Conservation (phyloP, 768 basidiomycete species). For the Dendrothele bispora region DNA sequence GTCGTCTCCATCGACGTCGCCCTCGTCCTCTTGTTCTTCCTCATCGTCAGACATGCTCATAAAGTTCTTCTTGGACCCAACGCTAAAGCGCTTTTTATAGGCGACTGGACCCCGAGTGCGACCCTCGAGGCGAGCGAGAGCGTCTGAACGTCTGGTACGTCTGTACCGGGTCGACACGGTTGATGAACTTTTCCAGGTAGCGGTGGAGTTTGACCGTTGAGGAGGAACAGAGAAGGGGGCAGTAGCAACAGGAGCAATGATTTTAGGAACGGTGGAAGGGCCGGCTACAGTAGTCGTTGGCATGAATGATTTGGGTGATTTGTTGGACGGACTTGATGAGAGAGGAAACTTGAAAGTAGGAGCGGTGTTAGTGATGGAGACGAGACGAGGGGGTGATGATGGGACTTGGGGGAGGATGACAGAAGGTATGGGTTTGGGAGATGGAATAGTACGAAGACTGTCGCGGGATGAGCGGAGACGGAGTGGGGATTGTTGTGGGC, state of each 20-base stretch:
- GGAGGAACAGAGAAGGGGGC: slow-evolving; percentile 1
- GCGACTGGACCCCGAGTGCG: background rate
- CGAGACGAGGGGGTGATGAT: too few relatives aligned
- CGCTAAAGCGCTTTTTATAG: background rate
- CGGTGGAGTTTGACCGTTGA: background rate
- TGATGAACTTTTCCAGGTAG: background rate
- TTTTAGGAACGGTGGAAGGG: background rate
- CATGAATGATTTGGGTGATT: background rate
- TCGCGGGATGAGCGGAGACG: slow-evolving; percentile 27
- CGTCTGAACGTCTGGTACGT: slow-evolving; percentile 5
- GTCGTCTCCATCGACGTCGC: background rate
- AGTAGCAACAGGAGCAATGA: slow-evolving; percentile 1
- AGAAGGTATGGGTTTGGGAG: slow-evolving; percentile 61
- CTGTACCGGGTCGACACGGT: slow-evolving; percentile 5
- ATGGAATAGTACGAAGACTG: slow-evolving; percentile 51
- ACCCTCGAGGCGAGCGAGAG: slow-evolving; percentile 5
- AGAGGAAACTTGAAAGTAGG: background rate
- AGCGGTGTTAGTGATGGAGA: too few relatives aligned
- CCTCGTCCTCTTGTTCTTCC: slow-evolving; percentile 4
- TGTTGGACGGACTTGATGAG: slow-evolving; percentile 2
- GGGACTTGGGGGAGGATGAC: slow-evolving; percentile 49
- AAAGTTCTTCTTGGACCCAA: slow-evolving; percentile 5
- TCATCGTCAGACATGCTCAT: slow-evolving; percentile 6
- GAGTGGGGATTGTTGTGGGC: background rate
- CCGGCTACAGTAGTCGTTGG: background rate